Percentiles rank a stretch among this genome's conserved stretches.
phyloP scores from a whole-genome alignment of 352 stramenopile genomes.

The Discostella stelligera region DNA sequence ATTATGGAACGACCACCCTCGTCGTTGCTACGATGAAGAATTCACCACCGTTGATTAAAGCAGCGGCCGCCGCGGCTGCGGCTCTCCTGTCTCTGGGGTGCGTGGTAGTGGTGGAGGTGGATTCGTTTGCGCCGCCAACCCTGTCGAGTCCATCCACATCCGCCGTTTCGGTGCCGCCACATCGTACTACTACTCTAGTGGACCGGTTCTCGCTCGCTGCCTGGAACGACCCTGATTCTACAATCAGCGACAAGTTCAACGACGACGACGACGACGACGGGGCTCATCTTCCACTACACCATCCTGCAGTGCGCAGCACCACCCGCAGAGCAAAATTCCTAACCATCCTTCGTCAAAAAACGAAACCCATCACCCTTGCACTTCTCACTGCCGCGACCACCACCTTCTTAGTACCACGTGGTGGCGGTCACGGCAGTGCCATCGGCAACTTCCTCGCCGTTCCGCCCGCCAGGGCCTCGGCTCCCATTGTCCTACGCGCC shows the following conservation, averaged over 20 bases:
- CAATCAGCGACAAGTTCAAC: background rate
- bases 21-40: background rate
- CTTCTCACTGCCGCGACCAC: background rate
- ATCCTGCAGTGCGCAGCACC: background rate
- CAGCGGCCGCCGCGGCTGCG: background rate
- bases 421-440: background rate
- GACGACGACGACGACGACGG: background rate
- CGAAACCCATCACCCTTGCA: background rate
- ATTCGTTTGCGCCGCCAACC: slow-evolving; percentile 5
- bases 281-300: background rate
- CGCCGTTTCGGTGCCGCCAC: background rate
- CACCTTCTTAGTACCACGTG: background rate
- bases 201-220: no score
- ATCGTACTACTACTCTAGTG: no score
- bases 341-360: background rate
- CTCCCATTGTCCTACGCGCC: slow-evolving; percentile 61
- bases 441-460: slow-evolving; percentile 4
- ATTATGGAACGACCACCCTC: background rate
- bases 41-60: background rate
- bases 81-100: background rate
- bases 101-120: background rate
- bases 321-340: background rate
- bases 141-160: background rate
- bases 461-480: slow-evolving; percentile 55
- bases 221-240: no score